Conservation (phyloP, 805 yeast genomes). For the Teunomyces funiuensis region DNA sequence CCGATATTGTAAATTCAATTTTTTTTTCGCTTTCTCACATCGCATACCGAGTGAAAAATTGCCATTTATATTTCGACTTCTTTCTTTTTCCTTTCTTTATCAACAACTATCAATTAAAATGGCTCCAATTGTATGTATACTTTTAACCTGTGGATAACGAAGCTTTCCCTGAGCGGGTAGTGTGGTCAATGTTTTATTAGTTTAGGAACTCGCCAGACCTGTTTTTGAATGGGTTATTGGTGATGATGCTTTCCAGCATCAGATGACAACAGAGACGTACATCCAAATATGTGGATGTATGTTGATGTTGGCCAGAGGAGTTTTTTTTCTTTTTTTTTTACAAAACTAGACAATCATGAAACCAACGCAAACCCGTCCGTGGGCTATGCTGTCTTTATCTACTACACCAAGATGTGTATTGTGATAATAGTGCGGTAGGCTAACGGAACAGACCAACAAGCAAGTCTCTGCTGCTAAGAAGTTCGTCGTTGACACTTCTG, state of each 20-base stretch:
- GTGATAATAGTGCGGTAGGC: conserved; percentile 68
- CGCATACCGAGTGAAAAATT: conserved; percentile 1
- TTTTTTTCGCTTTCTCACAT: background rate
- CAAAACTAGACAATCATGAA: conserved; percentile 5
- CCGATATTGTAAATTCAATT: background rate
- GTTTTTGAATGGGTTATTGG: conserved; percentile 1
- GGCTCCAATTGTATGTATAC: conserved; percentile 90
- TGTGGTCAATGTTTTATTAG: conserved; percentile 7
- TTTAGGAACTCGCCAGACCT: conserved; percentile 3
- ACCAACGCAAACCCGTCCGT: conserved; percentile 38
- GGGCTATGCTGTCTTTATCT: conserved; percentile 51
- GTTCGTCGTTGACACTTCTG: conserved; percentile 93
- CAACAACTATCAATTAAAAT: conserved; percentile 41
- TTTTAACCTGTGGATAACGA: conserved; percentile 17
- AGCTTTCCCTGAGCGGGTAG: conserved; percentile 42
- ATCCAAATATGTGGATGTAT: background rate
- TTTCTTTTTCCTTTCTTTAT: conserved; percentile 8
- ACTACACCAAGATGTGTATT: conserved; percentile 16
- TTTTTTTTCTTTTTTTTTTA: conserved; percentile 5
- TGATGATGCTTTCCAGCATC: background rate
- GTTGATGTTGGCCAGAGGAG: conserved; percentile 4
- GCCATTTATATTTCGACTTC: background rate
- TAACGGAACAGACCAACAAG: conserved; percentile 74
- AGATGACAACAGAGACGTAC: background rate
- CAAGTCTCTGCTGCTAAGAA: conserved; percentile 70